Evolutionary conservation across 1,139 yeast species (phyloP).

Genomic region (Sugiyamaella neomexicana): DNA sequence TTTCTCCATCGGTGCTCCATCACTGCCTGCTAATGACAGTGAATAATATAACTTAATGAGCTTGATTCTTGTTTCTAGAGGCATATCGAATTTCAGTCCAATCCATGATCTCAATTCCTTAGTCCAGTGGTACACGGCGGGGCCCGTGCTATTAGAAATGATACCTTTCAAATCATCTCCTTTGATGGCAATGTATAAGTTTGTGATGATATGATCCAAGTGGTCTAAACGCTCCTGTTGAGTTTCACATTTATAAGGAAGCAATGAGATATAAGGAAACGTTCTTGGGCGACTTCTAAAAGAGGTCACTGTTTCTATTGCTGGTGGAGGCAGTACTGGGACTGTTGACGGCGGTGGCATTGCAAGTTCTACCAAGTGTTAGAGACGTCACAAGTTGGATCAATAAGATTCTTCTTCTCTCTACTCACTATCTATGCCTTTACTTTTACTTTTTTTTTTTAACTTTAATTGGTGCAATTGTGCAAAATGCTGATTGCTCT

Average conservation of each 20-base stretch:
- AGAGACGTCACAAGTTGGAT: not conserved
- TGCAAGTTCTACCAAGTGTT: not conserved
- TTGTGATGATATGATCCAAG: conserved; percentile 73
- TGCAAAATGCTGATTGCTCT: too few relatives aligned
- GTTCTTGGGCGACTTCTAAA: conserved; percentile 44
- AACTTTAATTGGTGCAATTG: too few relatives aligned
- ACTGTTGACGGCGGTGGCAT: conserved; percentile 7
- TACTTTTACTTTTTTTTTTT: too few relatives aligned
- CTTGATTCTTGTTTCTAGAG: conserved; percentile 59
- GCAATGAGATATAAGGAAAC: conserved; percentile 56
- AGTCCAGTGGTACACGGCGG: conserved; percentile 83
- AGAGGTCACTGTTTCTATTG: not conserved
- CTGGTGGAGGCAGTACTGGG: not conserved
- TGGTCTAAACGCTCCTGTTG: conserved; percentile 71
- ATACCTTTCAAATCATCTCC: conserved; percentile 77
- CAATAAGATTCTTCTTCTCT: not conserved
- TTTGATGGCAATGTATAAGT: conserved; percentile 74
- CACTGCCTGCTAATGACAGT: conserved; percentile 74
- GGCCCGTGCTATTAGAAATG: conserved; percentile 62
- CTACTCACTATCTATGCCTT: too few relatives aligned
- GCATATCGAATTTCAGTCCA: conserved; percentile 79
- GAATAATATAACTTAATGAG: conserved; percentile 73
- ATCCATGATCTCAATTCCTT: conserved; percentile 81
- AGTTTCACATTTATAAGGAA: conserved; percentile 78
- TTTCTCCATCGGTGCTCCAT: conserved; percentile 58